These are phyloP conservation scores for Lipomyces mesembrius DNA, from an alignment of 805 yeast genomes.

Conservation along the genomic window DNA sequence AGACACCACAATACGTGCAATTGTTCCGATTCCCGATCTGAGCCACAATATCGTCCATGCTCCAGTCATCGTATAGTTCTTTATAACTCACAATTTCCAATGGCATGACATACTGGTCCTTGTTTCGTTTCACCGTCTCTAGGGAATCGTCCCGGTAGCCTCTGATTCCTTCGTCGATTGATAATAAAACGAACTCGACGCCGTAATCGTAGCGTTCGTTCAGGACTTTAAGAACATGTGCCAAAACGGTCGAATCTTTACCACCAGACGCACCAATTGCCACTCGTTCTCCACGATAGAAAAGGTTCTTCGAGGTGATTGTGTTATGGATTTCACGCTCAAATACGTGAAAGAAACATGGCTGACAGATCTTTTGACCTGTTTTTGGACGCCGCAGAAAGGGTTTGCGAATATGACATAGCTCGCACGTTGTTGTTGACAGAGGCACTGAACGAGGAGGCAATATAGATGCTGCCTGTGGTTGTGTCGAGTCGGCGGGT, in stretches of 20 bases:
- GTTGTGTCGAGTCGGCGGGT: neutral
- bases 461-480: neutral
- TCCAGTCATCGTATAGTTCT: conserved; percentile 87
- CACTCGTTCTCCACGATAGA: conserved; percentile 78
- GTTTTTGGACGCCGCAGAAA: conserved; percentile 91
- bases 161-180: conserved; percentile 95
- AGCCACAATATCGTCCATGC: conserved; percentile 96
- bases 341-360: conserved; percentile 85
- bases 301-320: conserved; percentile 68
- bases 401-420: conserved; percentile 82
- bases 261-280: conserved; percentile 99
- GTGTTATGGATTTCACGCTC: conserved; percentile 96
- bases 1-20: conserved; percentile 97
- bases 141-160: conserved; percentile 97
- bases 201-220: conserved; percentile 91
- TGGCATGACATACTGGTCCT: conserved; percentile 79
- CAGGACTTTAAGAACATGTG: conserved; percentile 80
- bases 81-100: conserved; percentile 81
- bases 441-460: neutral
- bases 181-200: conserved; percentile 75
- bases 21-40: conserved; percentile 92
- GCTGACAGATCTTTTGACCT: conserved; percentile 83
- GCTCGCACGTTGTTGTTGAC: conserved; percentile 61
- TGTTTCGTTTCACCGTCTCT: conserved; percentile 94
- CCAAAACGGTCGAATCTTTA: conserved; percentile 94